phyloP scores from a whole-genome alignment of 805 yeast species.

The Saturnispora halmiae region DNA sequence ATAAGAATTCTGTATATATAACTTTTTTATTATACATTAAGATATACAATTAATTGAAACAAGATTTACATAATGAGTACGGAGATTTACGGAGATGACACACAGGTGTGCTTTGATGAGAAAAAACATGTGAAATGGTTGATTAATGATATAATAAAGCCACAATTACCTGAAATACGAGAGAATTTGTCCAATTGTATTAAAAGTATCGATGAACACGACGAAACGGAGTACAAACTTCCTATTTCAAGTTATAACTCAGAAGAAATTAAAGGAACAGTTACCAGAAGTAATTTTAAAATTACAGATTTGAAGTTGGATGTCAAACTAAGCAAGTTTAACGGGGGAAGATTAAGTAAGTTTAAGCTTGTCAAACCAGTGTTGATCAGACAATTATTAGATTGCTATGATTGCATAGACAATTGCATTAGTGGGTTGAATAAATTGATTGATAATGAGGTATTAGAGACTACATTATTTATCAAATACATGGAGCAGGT shows the following conservation, averaged over 20 bases:
- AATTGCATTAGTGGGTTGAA: conserved; percentile 38
- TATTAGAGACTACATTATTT: conserved; percentile 18
- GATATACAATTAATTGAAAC: too few species aligned
- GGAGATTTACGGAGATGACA: conserved; percentile 14
- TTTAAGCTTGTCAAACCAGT: conserved; percentile 32
- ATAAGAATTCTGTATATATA: too few species aligned
- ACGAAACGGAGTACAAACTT: conserved; percentile 38
- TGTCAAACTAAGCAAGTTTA: conserved; percentile 31
- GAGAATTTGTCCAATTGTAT: conserved; percentile 37
- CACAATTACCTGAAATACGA: conserved; percentile 38
- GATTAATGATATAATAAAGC: conserved; percentile 36
- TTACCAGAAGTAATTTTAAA: conserved; percentile 46
- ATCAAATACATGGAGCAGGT: conserved; percentile 21
- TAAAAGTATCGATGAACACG: conserved; percentile 29
- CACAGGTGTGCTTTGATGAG: background rate
- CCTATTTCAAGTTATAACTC: conserved; percentile 49
- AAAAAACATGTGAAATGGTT: conserved; percentile 37
- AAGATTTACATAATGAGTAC: conserved; percentile 17
- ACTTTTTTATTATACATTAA: too few species aligned
- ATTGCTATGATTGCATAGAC: conserved; percentile 29
- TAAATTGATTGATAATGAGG: conserved; percentile 23
- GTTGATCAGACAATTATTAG: conserved; percentile 35
- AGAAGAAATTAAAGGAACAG: conserved; percentile 51
- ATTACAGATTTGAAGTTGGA: conserved; percentile 39
- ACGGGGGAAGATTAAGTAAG: conserved; percentile 33